Evolutionary conservation across 2,329 filamentous ascomycete species (phyloP).

Genomic region (Diplodia intermedia): DNA sequence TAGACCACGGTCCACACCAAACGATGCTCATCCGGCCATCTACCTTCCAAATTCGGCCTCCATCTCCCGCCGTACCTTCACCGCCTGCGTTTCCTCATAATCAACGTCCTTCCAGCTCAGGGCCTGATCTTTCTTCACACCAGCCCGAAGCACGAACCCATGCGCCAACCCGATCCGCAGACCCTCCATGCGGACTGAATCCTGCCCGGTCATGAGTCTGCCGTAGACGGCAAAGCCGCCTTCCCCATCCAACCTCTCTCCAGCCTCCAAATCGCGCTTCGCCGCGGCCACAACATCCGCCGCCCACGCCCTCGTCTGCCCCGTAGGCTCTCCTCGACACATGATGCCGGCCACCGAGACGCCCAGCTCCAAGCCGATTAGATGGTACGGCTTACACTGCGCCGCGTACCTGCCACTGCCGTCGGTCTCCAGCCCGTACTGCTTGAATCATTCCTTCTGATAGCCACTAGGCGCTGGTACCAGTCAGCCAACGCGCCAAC

Average conservation of each 20-base stretch:
- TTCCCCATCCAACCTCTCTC: constrained; percentile 55
- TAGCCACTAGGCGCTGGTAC: constrained; percentile 47
- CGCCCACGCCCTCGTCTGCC: constrained; percentile 53
- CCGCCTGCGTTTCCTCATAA: constrained; percentile 50
- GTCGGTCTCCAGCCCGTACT: constrained; percentile 56
- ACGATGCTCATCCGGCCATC: too few relatives aligned
- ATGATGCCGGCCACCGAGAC: constrained; percentile 55
- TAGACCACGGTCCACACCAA: too few relatives aligned
- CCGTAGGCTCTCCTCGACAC: constrained; percentile 56
- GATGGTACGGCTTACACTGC: constrained; percentile 57
- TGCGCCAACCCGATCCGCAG: constrained; percentile 55
- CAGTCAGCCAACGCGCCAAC: neutral
- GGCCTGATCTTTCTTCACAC: constrained; percentile 52
- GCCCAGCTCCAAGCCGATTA: constrained; percentile 57
- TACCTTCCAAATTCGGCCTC: constrained; percentile 44
- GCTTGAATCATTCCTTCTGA: constrained; percentile 53
- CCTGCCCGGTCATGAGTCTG: constrained; percentile 51
- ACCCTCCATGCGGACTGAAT: constrained; percentile 52
- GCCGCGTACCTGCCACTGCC: constrained; percentile 52
- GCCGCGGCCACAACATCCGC: constrained; percentile 57
- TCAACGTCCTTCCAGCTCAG: constrained; percentile 57
- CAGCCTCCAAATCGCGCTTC: constrained; percentile 54
- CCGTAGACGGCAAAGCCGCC: constrained; percentile 57
- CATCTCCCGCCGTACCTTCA: constrained; percentile 54
- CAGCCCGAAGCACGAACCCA: constrained; percentile 51